Conservation (phyloP, 2,329 filamentous ascomycete species). For the Nemania abortiva region DNA sequence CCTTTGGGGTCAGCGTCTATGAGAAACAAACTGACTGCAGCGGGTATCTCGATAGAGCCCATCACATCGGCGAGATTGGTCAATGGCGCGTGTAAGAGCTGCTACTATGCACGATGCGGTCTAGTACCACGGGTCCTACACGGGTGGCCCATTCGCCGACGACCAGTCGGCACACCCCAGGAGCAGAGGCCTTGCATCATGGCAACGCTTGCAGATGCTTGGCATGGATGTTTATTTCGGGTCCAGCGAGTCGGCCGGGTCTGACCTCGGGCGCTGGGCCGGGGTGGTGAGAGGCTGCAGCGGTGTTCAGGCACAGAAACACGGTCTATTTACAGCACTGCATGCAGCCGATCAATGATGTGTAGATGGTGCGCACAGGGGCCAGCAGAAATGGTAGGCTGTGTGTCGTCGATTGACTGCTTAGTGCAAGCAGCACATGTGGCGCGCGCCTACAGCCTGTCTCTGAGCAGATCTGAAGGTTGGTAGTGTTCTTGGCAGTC, state of each 20-base stretch:
- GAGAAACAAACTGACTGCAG: conserved; percentile 38
- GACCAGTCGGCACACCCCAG: conserved; percentile 21
- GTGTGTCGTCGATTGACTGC: conserved; percentile 25
- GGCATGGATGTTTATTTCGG: conserved; percentile 41
- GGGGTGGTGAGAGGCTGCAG: conserved; percentile 35
- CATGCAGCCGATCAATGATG: conserved; percentile 30
- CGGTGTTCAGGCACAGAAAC: background rate
- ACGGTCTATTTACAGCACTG: conserved; percentile 15
- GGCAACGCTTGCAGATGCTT: conserved; percentile 34
- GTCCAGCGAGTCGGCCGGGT: conserved; percentile 24
- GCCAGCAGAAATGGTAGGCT: conserved; percentile 33
- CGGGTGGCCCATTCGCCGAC: conserved; percentile 14
- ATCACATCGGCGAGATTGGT: conserved; percentile 38
- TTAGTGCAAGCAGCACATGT: conserved; percentile 8
- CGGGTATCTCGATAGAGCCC: conserved; percentile 33
- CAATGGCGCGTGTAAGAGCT: conserved; percentile 27
- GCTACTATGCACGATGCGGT: conserved; percentile 21
- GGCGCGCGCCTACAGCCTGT: conserved; percentile 39
- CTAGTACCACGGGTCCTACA: conserved; percentile 12
- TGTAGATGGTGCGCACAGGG: conserved; percentile 10
- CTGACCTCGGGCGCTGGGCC: background rate
- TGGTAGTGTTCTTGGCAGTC: background rate
- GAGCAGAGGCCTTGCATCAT: conserved; percentile 30
- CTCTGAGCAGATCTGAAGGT: too few species aligned
- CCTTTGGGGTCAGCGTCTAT: conserved; percentile 31